Percentiles rank a stretch among this genome's conserved stretches.
phyloP scores from a whole-genome alignment of 176 grass and related monocot genomes.

The Carex scoparia region DNA sequence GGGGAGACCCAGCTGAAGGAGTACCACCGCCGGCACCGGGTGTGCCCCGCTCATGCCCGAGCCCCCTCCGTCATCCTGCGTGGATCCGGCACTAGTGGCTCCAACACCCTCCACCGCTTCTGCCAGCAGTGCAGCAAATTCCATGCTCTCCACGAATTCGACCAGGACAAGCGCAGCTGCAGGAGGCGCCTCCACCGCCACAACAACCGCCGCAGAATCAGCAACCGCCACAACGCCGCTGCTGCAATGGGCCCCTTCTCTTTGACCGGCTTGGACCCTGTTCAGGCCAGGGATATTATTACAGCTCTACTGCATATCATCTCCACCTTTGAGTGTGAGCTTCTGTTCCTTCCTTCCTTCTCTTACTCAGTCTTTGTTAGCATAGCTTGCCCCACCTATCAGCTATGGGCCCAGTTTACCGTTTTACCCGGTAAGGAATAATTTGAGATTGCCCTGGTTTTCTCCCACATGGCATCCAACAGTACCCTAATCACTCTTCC shows the following conservation, averaged over 20 bases:
- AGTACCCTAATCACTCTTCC: neutral
- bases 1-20: conserved; percentile 49
- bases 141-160: conserved; percentile 84
- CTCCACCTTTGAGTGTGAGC: conserved; percentile 67
- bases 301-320: conserved; percentile 60
- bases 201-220: conserved; percentile 71
- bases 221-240: conserved; percentile 11
- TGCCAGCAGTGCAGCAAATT: conserved; percentile 97
- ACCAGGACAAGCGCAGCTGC: conserved; percentile 87
- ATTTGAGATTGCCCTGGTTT: neutral
- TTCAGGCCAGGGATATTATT: conserved; percentile 37
- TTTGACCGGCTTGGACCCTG: conserved; percentile 11
- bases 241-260: conserved; percentile 21
- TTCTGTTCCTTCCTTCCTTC: neutral
- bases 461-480: neutral
- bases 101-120: conserved; percentile 49
- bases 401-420: neutral
- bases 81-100: neutral
- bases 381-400: neutral
- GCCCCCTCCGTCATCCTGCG: conserved; percentile 34
- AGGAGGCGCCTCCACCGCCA: conserved; percentile 62
- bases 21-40: conserved; percentile 81
- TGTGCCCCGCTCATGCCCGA: conserved; percentile 68
- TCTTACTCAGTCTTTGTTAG: neutral
- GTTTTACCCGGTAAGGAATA: neutral